Evolutionary conservation across 352 stramenopile species (phyloP).

Genomic region (Pythium rishiriense): DNA sequence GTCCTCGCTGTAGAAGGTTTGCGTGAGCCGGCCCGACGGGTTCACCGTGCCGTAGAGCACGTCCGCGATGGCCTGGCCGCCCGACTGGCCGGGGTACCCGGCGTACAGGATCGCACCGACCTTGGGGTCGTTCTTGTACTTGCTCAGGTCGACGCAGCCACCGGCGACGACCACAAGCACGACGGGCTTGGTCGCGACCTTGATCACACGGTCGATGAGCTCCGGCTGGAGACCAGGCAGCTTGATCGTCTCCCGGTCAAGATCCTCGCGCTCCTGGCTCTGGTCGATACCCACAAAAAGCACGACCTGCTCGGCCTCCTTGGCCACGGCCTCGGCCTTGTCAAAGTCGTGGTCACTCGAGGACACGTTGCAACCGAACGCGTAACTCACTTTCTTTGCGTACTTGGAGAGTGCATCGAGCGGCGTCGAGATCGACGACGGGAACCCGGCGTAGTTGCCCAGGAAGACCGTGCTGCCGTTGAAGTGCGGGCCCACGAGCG

Average conservation of each 20-base stretch:
- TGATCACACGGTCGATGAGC: constrained; percentile 57
- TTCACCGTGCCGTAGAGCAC: constrained; percentile 77
- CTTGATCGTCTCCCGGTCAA: constrained; percentile 59
- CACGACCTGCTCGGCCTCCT: constrained; percentile 43
- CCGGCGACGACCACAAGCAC: constrained; percentile 82
- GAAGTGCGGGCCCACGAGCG: constrained; percentile 79
- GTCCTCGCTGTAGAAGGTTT: constrained; percentile 69
- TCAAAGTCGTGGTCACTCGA: constrained; percentile 50
- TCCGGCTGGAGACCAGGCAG: constrained; percentile 65
- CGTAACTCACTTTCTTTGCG: constrained; percentile 34
- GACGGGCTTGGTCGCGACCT: constrained; percentile 49
- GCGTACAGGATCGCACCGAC: constrained; percentile 69
- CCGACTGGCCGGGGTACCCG: constrained; percentile 69
- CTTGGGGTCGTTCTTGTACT: constrained; percentile 56
- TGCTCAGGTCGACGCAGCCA: constrained; percentile 67
- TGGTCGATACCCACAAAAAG: constrained; percentile 72
- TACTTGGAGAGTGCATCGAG: constrained; percentile 43
- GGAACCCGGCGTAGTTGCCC: constrained; percentile 75
- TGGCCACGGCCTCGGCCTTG: constrained; percentile 40
- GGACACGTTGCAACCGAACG: constrained; percentile 59
- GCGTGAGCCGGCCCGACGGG: constrained; percentile 59
- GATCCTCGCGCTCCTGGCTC: constrained; percentile 62
- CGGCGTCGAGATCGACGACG: constrained; percentile 61
- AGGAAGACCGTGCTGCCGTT: constrained; percentile 57
- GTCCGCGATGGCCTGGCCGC: constrained; percentile 69